phyloP scores from a whole-genome alignment of 495 filamentous ascomycete genomes.

The Pseudevernia furfuracea region DNA sequence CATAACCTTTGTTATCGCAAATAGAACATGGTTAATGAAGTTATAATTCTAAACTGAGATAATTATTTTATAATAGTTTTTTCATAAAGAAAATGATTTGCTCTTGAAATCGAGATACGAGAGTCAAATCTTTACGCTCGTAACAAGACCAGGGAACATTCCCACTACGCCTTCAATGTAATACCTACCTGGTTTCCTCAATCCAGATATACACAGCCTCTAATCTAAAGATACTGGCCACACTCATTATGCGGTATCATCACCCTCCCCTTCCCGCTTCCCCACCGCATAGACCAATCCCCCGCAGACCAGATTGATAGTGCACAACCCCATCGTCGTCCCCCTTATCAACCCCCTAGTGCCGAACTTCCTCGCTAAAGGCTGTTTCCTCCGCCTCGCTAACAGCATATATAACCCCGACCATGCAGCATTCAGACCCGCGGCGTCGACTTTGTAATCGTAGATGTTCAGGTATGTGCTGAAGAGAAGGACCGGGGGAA shows the following conservation, averaged over 20 bases:
- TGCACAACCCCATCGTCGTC: slow-evolving; percentile 61
- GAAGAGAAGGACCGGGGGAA: slow-evolving; percentile 80
- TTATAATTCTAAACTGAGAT: too few relatives aligned
- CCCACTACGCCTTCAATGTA: neutral
- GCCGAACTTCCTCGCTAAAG: slow-evolving; percentile 55
- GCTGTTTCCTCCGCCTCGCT: slow-evolving; percentile 57
- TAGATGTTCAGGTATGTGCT: slow-evolving; percentile 75
- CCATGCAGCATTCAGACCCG: slow-evolving; percentile 79
- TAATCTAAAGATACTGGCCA: neutral
- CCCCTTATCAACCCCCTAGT: slow-evolving; percentile 63
- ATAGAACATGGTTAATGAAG: too few relatives aligned
- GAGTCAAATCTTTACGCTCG: too few relatives aligned
- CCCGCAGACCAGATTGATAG: slow-evolving; percentile 61
- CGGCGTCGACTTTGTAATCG: slow-evolving; percentile 71
- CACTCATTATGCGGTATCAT: neutral
- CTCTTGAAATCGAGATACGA: too few relatives aligned
- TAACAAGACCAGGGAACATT: too few relatives aligned
- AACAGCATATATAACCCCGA: slow-evolving; percentile 76
- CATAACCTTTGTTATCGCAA: too few relatives aligned
- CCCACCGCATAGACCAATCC: slow-evolving; percentile 63
- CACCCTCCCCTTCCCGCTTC: slow-evolving; percentile 31
- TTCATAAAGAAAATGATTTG: too few relatives aligned
- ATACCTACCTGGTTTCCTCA: neutral
- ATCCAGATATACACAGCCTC: slow-evolving; percentile 3
- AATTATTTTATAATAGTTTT: too few relatives aligned